A percentile compares a stretch with the other conserved stretches of the same genome.
These are phyloP conservation scores for Pyrrhoderma noxium DNA, from an alignment of 1,284 basidiomycete genomes.

Conservation along the genomic window DNA sequence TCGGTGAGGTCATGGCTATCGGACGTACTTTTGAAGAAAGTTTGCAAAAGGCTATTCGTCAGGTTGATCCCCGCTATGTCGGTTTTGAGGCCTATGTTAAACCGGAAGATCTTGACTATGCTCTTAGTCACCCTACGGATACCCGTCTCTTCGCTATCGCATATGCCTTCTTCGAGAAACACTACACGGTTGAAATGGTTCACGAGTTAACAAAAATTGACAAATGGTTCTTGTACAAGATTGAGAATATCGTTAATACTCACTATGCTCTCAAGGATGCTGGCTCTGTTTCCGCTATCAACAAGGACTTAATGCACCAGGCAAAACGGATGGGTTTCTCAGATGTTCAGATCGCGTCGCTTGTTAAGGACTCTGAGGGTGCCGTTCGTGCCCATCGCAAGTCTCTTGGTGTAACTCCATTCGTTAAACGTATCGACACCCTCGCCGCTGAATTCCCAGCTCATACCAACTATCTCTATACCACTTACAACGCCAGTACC, in stretches of 20 bases:
- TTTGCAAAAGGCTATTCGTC: constrained; percentile 96
- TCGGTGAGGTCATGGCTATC: constrained; percentile 99
- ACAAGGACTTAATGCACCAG: constrained; percentile 60
- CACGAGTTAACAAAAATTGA: constrained; percentile 98
- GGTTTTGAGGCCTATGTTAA: constrained; percentile 34
- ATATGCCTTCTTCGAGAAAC: constrained; percentile 93
- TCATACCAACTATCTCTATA: constrained; percentile 99
- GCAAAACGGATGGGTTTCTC: constrained; percentile 95
- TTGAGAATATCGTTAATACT: constrained; percentile 92
- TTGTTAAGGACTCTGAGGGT: constrained; percentile 61
- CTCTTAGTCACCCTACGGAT: constrained; percentile 75
- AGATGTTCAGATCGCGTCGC: constrained; percentile 84
- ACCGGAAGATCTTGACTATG: constrained; percentile 68
- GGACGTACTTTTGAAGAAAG: constrained; percentile 99
- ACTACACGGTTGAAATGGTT: constrained; percentile 92
- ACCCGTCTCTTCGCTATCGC: constrained; percentile 96
- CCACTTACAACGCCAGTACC: constrained; percentile 95
- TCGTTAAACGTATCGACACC: constrained; percentile 99
- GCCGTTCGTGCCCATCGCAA: constrained; percentile 83
- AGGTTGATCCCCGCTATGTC: constrained; percentile 82
- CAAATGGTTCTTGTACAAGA: constrained; percentile 99
- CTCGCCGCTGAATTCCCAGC: constrained; percentile 98
- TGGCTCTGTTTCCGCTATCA: constrained; percentile 54
- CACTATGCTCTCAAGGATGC: constrained; percentile 67
- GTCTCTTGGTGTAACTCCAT: constrained; percentile 83